Conservation (phyloP, 139 green algal genomes). For the Closterium sp. region DNA sequence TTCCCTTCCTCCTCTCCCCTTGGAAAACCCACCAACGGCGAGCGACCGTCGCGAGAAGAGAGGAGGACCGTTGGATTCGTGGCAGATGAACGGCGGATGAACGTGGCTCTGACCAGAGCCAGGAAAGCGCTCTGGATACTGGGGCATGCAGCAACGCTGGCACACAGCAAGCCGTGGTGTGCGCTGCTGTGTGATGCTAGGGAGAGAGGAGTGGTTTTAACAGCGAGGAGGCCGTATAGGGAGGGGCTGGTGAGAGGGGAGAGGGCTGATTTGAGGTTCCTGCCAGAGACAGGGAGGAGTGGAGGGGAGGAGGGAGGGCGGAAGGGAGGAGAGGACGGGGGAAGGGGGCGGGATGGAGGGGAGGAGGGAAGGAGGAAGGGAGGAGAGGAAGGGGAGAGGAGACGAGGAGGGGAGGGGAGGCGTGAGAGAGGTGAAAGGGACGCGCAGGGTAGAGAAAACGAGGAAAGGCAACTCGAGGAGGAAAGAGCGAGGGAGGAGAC, state of each 20-base stretch:
- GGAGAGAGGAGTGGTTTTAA: constrained; percentile 10
- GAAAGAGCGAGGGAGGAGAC: background rate
- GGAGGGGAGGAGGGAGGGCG: constrained; percentile 6
- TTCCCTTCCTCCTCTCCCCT: background rate
- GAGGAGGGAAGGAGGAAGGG: constrained; percentile 4
- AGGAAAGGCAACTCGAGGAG: no score
- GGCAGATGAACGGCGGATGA: constrained; percentile 50
- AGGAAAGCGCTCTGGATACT: constrained; percentile 38
- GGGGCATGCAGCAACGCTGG: constrained; percentile 28
- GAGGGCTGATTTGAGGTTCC: background rate
- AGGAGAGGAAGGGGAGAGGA: constrained; percentile 10
- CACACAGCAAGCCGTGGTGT: constrained; percentile 15
- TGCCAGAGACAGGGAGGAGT: background rate
- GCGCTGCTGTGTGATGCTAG: constrained; percentile 38
- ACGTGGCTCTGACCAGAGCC: constrained; percentile 52
- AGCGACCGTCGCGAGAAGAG: background rate
- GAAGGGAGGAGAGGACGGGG: background rate
- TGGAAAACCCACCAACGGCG: background rate
- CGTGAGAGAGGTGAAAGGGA: background rate
- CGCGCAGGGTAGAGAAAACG: no score
- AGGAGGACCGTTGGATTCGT: constrained; percentile 52
- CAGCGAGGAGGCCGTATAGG: constrained; percentile 17
- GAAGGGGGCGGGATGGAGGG: constrained; percentile 6
- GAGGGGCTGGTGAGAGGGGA: background rate
- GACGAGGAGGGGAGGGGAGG: background rate